Base-by-base conservation (phyloP, 139 green algal species). In the Zygnema circumcarinatum region DNA sequence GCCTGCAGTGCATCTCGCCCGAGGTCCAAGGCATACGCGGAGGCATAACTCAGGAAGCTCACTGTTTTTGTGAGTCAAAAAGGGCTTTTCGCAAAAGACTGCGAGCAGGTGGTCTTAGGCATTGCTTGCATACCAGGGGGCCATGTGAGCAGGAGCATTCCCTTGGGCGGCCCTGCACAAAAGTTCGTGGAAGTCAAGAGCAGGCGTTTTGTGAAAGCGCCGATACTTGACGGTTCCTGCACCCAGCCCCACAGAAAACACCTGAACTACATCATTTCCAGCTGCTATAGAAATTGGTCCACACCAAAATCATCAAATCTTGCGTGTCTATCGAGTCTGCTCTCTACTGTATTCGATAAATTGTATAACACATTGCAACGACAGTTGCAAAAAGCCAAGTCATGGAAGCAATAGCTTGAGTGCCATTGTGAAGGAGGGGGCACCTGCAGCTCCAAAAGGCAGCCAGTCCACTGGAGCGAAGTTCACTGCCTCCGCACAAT, bases 401-500 rank as follows among this genome's bases (percentile, higher is more conserved):
- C 56, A 72, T 35, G 29, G 29, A 29, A 35, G 29, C 29, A 29
- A 72, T 29, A 72, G 29, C 29, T 35, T 72, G 29, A 35, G 29
- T 35, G 29, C 29, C 56, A 72, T 35, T 29, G 56, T 72, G 56
- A 29, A 29, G 29, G 16, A 16, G 16, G 16, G 7, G 47, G 47
- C 79, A 78, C 69, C 69, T 42, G 7, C 7, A 42, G 33, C 76
- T 67, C 76, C 76, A 41, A 41, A 87, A 21, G 81, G 68, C 2
- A 87, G 67, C 96, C 96, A 99, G 85, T 97, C 92, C 0, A 92
- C 83, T 1, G 93, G 92, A 2, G 88, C 93, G 84, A 98, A 97
- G 92, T 98, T 98, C 74, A 97, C 94, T 1, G 94, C 95, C 92
- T 98, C 96, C 2, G 95, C 95, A 29, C 94, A 79, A 86, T 96